A percentile compares a stretch with the other conserved stretches of the same genome.
phyloP scores from a whole-genome alignment of 208 protist genomes.

The Trypanosomatidae sp. region DNA sequence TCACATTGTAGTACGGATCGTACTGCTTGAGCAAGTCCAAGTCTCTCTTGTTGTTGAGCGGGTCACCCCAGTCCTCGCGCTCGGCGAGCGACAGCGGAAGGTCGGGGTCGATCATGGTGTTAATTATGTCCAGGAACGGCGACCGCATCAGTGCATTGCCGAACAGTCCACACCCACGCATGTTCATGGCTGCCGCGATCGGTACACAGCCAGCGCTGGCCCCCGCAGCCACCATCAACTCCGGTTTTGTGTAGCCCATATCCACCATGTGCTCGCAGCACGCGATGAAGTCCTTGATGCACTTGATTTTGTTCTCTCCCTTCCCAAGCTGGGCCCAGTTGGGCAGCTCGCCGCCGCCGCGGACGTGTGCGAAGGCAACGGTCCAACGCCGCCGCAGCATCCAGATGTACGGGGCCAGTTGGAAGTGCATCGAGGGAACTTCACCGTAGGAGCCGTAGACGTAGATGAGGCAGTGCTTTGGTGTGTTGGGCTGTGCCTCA shows the following conservation, averaged over 20 bases:
- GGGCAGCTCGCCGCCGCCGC: constrained; percentile 92
- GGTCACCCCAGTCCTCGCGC: constrained; percentile 95
- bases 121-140: constrained; percentile 94
- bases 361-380: constrained; percentile 91
- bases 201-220: constrained; percentile 93
- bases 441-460: constrained; percentile 92
- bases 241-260: constrained; percentile 82
- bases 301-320: constrained; percentile 86
- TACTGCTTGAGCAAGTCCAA: constrained; percentile 68
- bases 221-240: constrained; percentile 89
- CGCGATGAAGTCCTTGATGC: constrained; percentile 91
- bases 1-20: constrained; percentile 92
- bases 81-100: constrained; percentile 91
- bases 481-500: constrained; percentile 80
- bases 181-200: constrained; percentile 93
- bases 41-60: constrained; percentile 73
- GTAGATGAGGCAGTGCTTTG: constrained; percentile 91
- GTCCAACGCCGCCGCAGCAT: constrained; percentile 90
- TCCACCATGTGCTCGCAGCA: constrained; percentile 93
- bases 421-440: constrained; percentile 91
- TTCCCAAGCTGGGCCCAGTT: constrained; percentile 82
- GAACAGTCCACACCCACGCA: constrained; percentile 85
- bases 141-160: constrained; percentile 84
- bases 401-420: constrained; percentile 93
- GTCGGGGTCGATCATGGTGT: constrained; percentile 92